A percentile compares a stretch with the other conserved stretches of the same genome.
These are phyloP conservation scores for Fusarium sp. DNA, from an alignment of 2,329 filamentous ascomycete species.

Conservation along the genomic window DNA sequence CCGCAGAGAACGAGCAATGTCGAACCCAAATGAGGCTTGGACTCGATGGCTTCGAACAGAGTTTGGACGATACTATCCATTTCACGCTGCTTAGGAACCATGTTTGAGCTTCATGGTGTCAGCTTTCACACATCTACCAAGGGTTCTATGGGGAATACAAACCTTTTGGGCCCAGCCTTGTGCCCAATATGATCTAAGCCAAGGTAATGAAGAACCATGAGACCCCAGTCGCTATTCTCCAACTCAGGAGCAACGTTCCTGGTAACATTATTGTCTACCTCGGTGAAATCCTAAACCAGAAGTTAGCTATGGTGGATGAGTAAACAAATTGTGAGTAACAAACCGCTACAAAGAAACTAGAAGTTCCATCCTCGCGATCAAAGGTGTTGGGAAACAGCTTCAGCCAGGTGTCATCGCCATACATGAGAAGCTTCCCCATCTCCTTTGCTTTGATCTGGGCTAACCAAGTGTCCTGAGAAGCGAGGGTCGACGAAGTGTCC, in stretches of 20 bases:
- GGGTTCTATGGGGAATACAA: slow-evolving; percentile 29
- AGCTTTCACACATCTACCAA: background rate
- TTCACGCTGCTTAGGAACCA: slow-evolving; percentile 92
- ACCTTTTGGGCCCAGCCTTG: slow-evolving; percentile 90
- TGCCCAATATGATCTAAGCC: slow-evolving; percentile 98
- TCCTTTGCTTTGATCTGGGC: slow-evolving; percentile 86
- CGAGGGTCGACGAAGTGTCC: slow-evolving; percentile 89
- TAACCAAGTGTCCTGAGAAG: slow-evolving; percentile 94
- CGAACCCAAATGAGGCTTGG: slow-evolving; percentile 76
- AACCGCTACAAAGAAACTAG: slow-evolving; percentile 98
- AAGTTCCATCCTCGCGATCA: slow-evolving; percentile 88
- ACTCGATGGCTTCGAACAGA: slow-evolving; percentile 82
- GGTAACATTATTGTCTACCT: slow-evolving; percentile 98
- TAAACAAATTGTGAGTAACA: slow-evolving; percentile 56
- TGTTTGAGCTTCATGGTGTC: slow-evolving; percentile 74
- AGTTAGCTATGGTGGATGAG: slow-evolving; percentile 9
- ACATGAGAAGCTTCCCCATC: slow-evolving; percentile 87
- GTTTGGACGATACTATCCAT: slow-evolving; percentile 87
- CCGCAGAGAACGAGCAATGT: slow-evolving; percentile 89
- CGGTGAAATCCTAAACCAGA: slow-evolving; percentile 83
- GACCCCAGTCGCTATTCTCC: slow-evolving; percentile 84
- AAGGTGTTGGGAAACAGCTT: slow-evolving; percentile 95
- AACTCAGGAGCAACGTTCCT: slow-evolving; percentile 86
- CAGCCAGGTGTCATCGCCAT: slow-evolving; percentile 97
- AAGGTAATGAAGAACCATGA: slow-evolving; percentile 94